Evolutionary conservation across 2,329 filamentous ascomycete species (phyloP).

Genomic region (Aschersonia sp.): DNA sequence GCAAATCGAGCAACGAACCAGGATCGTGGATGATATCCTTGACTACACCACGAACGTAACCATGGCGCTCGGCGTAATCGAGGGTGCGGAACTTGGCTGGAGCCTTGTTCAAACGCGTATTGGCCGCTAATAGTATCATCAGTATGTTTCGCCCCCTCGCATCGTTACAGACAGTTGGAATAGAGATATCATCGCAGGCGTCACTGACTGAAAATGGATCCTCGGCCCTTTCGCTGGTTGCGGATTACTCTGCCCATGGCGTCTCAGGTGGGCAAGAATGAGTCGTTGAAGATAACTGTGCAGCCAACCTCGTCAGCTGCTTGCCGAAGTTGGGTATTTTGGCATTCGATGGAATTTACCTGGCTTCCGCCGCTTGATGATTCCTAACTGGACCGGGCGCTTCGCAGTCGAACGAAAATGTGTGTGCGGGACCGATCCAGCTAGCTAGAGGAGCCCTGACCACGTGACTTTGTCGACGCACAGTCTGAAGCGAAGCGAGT

Average conservation of each 20-base stretch:
- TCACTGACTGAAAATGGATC: conserved; percentile 42
- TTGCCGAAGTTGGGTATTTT: conserved; percentile 6
- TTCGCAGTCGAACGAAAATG: conserved; percentile 16
- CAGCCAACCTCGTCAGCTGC: conserved; percentile 3
- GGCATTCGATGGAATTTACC: conserved; percentile 17
- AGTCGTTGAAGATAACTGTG: conserved; percentile 17
- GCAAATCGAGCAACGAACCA: conserved; percentile 31
- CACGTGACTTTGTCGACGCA: conserved; percentile 17
- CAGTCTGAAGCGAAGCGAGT: background rate
- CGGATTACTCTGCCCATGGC: conserved; percentile 47
- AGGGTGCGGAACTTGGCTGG: conserved; percentile 82
- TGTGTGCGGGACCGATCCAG: conserved; percentile 17
- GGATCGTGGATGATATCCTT: conserved; percentile 99
- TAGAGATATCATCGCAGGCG: conserved; percentile 9
- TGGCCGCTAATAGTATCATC: conserved; percentile 40
- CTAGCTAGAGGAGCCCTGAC: conserved; percentile 17
- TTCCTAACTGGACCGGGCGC: conserved; percentile 7
- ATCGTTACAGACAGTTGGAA: conserved; percentile 10
- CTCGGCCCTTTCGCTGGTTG: conserved; percentile 50
- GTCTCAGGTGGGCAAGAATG: conserved; percentile 20
- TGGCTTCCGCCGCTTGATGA: conserved; percentile 26
- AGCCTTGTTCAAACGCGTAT: conserved; percentile 83
- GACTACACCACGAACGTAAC: conserved; percentile 93
- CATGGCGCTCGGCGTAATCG: conserved; percentile 94
- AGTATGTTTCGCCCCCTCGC: conserved; percentile 14